A percentile compares a stretch with the other conserved stretches of the same genome.
Evolutionary conservation across 129 eudicot species (phyloP).

Genomic region (Tagetes erecta): DNA sequence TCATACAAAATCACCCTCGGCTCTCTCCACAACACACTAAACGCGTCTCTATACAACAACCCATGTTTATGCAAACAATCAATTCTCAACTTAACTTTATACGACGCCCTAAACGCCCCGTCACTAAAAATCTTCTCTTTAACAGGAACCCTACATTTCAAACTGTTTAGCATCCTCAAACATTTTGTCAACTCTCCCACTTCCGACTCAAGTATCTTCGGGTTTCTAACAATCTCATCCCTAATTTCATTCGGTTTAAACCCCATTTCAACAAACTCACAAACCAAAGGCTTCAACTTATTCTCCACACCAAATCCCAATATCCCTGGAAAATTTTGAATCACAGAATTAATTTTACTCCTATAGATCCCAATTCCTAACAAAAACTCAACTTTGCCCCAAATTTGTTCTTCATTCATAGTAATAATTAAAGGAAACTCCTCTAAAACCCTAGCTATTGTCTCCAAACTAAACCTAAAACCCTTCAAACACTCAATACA

Average conservation of each 20-base stretch:
- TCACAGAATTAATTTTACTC: conserved; percentile 43
- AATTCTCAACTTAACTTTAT: conserved; percentile 61
- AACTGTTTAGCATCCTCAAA: conserved; percentile 59
- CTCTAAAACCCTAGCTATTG: conserved; percentile 65
- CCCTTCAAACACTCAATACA: conserved; percentile 53
- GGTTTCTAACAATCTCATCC: conserved; percentile 60
- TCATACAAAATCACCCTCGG: conserved; percentile 66
- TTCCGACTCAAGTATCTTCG: conserved; percentile 64
- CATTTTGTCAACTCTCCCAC: conserved; percentile 76
- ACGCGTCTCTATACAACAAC: conserved; percentile 67
- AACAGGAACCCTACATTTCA: conserved; percentile 61
- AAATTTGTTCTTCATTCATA: conserved; percentile 45
- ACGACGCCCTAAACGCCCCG: conserved; percentile 70
- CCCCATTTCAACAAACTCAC: conserved; percentile 65
- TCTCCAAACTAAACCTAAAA: conserved; percentile 58
- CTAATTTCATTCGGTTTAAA: conserved; percentile 43
- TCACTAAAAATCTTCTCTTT: conserved; percentile 53
- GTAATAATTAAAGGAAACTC: conserved; percentile 49
- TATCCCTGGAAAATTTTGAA: conserved; percentile 44
- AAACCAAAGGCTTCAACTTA: conserved; percentile 60
- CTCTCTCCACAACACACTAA: conserved; percentile 71
- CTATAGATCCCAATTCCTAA: conserved; percentile 49
- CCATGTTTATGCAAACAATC: conserved; percentile 81
- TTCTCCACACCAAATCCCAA: conserved; percentile 52
- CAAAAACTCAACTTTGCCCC: conserved; percentile 47